These are phyloP conservation scores for Ammopiptanthus mongolicus DNA, from an alignment of 306 rosid species.

Conservation along the genomic window DNA sequence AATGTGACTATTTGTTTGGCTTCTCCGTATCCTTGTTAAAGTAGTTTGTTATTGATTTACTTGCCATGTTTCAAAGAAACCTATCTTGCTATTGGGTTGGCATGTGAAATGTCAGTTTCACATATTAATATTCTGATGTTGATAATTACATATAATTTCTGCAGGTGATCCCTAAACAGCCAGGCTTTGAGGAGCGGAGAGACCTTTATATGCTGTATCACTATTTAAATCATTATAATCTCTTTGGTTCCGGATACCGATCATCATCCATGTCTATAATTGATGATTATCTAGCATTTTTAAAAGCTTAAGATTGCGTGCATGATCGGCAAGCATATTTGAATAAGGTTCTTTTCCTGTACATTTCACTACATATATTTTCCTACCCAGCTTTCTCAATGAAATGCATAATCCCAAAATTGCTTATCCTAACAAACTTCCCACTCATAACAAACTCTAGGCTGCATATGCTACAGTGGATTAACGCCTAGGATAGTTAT, in stretches of 20 bases:
- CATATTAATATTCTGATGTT: background rate
- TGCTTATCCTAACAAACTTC: too few species aligned
- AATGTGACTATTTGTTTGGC: background rate
- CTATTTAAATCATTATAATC: constrained; percentile 89
- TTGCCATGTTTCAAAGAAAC: background rate
- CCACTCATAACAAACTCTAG: too few species aligned
- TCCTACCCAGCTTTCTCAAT: background rate
- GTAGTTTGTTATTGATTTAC: background rate
- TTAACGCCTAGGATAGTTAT: too few species aligned
- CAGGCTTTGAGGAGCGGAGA: constrained; percentile 80
- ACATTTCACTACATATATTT: background rate
- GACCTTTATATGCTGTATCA: constrained; percentile 87
- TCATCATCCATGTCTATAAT: constrained; percentile 85
- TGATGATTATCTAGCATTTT: constrained; percentile 63
- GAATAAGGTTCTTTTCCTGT: constrained; percentile 12
- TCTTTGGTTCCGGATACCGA: constrained; percentile 89
- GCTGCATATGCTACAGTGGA: too few species aligned
- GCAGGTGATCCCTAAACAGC: constrained; percentile 89
- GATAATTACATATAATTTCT: constrained; percentile 13
- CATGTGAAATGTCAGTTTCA: constrained; percentile 6
- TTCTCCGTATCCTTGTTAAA: constrained; percentile 9
- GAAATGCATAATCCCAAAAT: too few species aligned
- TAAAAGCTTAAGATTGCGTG: constrained; percentile 43
- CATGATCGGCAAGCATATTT: background rate
- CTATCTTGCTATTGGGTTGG: background rate